Evolutionary conservation across 352 stramenopile species (phyloP), one percentile per base, ranked within the genome.

Genomic region (Globisporangium alternatum): DNA sequence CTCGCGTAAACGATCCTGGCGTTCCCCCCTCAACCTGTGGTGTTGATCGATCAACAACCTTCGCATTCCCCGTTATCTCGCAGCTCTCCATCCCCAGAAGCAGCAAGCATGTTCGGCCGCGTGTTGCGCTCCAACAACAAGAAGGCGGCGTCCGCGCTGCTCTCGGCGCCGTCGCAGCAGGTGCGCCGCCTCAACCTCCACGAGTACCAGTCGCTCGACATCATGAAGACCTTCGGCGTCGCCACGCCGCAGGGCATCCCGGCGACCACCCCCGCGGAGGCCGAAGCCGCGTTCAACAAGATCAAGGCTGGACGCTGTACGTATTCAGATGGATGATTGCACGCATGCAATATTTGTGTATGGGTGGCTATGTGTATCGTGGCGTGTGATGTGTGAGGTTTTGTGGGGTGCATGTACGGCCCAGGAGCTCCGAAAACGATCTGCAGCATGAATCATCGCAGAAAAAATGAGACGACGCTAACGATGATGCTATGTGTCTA

Each of bases 121-220:
- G 70, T 83, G 59, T 57, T 85, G 62, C 77, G 78, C 67, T 67
- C 65, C 39, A 56, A 37, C 52, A 51, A 48, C 53, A 66, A 66
- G 51, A 66, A 66, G 60, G 60, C 60, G 37, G 66, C 77, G 49
- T 71, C 70, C 55, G 64, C 70, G 69, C 72, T 90, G 60, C 66
- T 90, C 58, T 72, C 77, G 63, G 64, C 88, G 58, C 83, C 84
- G 3, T 80, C 83, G 62, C 79, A 88, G 66, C 83, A 92, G 70
- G 72, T 94, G 65, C 89, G 91, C 59, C 83, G 88, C 65, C 80
- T 98, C 25, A 98, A 98, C 75, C 78, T 98, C 47, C 93, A 98
- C 73, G 93, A 98, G 77, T 98, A 97, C 80, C 89, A 97, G 79
- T 93, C 86, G 65, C 93, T 98, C 73, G 81, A 98, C 67, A 94